These are phyloP conservation scores for Bonia amplexicaulis DNA, from an alignment of 176 grass and related monocot genomes.

Conservation along the genomic window DNA sequence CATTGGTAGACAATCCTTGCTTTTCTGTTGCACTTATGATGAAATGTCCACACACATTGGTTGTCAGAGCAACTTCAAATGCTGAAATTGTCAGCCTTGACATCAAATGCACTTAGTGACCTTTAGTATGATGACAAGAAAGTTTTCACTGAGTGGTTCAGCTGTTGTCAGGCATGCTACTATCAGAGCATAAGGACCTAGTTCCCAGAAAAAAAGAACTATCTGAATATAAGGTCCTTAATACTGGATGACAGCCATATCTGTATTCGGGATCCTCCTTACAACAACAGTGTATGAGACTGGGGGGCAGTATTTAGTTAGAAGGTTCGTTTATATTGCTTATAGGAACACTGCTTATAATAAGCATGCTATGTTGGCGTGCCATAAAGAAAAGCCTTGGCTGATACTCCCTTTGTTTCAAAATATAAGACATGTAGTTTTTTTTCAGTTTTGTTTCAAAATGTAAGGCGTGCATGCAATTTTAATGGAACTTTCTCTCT, in stretches of 20 bases:
- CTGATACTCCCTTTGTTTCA: not conserved
- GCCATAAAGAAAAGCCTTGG: not conserved
- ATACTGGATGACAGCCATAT: not conserved
- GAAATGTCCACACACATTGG: not conserved
- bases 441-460: too few relatives aligned
- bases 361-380: not conserved
- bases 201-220: not conserved
- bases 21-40: not conserved
- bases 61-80: not conserved
- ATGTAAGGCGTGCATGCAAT: too few relatives aligned
- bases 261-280: not conserved
- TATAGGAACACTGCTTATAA: not conserved
- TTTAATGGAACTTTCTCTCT: too few relatives aligned
- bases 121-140: not conserved
- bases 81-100: not conserved
- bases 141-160: not conserved
- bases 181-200: not conserved
- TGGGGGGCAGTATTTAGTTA: not conserved
- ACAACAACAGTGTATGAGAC: not conserved
- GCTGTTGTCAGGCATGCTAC: not conserved
- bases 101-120: not conserved
- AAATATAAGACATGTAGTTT: too few relatives aligned
- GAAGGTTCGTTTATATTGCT: not conserved
- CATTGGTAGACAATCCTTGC: slow-evolving; percentile 53
- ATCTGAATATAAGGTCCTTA: not conserved